Evolutionary conservation across 768 basidiomycete species (phyloP), one percentile per base, ranked within the genome.

Genomic region (Termitomyces sp.): DNA sequence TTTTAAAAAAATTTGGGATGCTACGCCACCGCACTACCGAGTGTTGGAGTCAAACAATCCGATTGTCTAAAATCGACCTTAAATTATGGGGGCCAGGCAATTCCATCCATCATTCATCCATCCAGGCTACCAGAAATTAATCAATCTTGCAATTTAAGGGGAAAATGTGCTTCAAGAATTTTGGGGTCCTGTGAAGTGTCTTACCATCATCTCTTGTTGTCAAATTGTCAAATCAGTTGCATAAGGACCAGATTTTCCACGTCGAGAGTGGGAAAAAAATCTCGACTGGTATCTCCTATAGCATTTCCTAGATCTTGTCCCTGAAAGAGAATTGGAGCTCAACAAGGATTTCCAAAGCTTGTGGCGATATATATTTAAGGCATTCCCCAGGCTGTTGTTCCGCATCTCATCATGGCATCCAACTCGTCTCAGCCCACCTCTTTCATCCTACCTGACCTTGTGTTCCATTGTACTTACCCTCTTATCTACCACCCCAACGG

Each of bases 391-490:
- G 51, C 13, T 13, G 37, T 31, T 52, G 2, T 27, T 26, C 36
- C 39, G 14, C 42, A 57, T 50, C 29, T 18, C 58, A 18, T 3
- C 53, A 61, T 59, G 61, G 16, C 16, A 41, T 26, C 42, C 6
- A 8, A 52, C 8, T 27, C 32, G 12, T 44, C 34, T 7, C 47
- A 51, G 24, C 56, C 55, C 2, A 48, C 47, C 12, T 61, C 53
- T 32, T 85, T 83, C 65, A 72, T 77, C 56, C 74, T 84, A 52
- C 82, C 83, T 37, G 81, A 83, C 66, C 76, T 84, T 54, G 72
- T 84, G 12, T 76, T 76, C 0, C 76, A 82, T 54, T 83, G 81
- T 67, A 71, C 63, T 10, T 83, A 78, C 64, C 69, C 73, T 31
- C 71, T 81, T 10, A 62, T 68, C 3, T 80, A 79, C 59, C 74